A percentile compares a stretch with the other conserved stretches of the same genome.
Evolutionary conservation across 1,139 yeast genomes (phyloP).

Genomic region (Saccharomyces uvarum): DNA sequence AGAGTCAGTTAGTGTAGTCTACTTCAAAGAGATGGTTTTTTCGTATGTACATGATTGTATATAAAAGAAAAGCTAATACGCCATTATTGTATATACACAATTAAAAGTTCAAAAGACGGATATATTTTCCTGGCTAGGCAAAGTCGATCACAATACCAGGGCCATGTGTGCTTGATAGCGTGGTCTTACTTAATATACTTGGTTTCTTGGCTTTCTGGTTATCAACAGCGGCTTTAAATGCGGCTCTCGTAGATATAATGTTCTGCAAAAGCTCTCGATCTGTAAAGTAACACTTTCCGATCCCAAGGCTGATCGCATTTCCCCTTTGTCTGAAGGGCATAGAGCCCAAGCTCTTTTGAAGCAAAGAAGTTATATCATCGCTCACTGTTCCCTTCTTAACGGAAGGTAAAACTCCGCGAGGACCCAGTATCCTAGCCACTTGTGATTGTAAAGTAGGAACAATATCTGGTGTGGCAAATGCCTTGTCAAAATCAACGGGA

Average conservation of each 20-base stretch:
- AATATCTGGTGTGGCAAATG: constrained; percentile 81
- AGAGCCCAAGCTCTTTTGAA: constrained; percentile 55
- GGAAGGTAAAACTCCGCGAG: constrained; percentile 82
- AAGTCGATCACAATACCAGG: constrained; percentile 74
- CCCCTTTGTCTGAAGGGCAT: constrained; percentile 63
- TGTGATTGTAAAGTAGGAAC: constrained; percentile 47
- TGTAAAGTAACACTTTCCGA: constrained; percentile 72
- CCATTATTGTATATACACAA: constrained; percentile 2
- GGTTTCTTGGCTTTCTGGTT: constrained; percentile 57
- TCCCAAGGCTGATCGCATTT: constrained; percentile 52
- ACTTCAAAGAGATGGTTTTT: not conserved
- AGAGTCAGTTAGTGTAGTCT: not conserved
- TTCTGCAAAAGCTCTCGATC: constrained; percentile 72
- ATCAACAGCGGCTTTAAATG: constrained; percentile 53
- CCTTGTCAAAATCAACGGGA: constrained; percentile 59
- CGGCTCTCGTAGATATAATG: constrained; percentile 59
- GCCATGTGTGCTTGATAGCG: constrained; percentile 65
- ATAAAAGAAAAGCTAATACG: not conserved
- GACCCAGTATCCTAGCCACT: constrained; percentile 76
- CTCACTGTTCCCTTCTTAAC: constrained; percentile 83
- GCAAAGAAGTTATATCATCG: constrained; percentile 49
- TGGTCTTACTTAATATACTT: constrained; percentile 62
- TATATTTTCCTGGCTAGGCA: constrained; percentile 13
- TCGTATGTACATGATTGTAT: constrained; percentile 2
- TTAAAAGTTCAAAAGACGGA: constrained; percentile 1